Base-by-base conservation (phyloP, 495 filamentous ascomycete genomes). In the Baudoinia panamericana region DNA sequence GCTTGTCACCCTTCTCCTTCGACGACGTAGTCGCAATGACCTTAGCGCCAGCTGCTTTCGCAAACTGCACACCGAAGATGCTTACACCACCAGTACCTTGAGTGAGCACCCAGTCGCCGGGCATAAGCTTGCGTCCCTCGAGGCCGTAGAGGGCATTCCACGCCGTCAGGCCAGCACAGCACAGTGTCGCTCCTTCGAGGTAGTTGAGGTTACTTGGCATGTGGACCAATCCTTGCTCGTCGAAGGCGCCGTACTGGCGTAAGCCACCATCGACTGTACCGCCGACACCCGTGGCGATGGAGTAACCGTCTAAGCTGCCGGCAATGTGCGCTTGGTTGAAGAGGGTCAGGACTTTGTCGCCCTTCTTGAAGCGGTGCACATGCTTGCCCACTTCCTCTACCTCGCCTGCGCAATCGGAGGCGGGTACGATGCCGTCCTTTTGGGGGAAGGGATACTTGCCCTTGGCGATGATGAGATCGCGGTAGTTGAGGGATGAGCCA, bases 131-230 rank as follows among this genome's bases (percentile, higher is more conserved):
- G 56, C 67, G 75, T 21, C 50, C 52, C 36, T 61, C 47, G 25
- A 87, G 45, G 0, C 82, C 84, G 45, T 81, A 90, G 4, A 93
- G 62, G 5, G 73, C 80, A 45, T 90, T 90, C 84, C 84, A 93
- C 10, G 73, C 75, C 3, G 84, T 90, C 33, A 90, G 47, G 1
- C 65, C 84, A 0, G 84, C 83, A 47, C 83, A 90, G 0, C 68
- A 50, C 5, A 93, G 63, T 0, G 81, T 81, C 31, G 72, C 69
- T 2, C 70, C 76, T 55, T 90, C 79, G 7, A 71, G 44, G 18
- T 67, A 67, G 46, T 61, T 68, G 9, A 88, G 63, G 45, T 78
- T 79, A 10, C 53, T 52, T 0, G 84, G 82, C 49, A 71, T 66
- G 25, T 63, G 58, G 16, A 86, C 81, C 1, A 90, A 56, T 1